Percentiles rank a stretch among this genome's conserved stretches.
Conservation (phyloP, 2,329 filamentous ascomycete genomes). For the Thermothelomyces thermophilus region DNA sequence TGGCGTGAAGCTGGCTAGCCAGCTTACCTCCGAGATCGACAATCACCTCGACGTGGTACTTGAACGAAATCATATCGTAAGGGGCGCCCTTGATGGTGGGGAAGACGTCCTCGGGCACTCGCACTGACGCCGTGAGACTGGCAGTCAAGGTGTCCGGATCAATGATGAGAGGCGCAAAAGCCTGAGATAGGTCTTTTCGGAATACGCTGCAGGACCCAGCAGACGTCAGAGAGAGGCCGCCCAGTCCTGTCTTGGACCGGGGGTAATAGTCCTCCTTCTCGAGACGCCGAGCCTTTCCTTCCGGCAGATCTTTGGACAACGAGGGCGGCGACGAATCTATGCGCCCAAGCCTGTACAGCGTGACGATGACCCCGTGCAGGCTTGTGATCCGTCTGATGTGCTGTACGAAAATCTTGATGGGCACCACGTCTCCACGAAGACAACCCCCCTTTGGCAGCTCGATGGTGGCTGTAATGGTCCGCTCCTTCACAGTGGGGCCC, state of each 20-base stretch:
- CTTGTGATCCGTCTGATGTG: constrained; percentile 89
- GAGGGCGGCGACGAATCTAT: constrained; percentile 68
- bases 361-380: constrained; percentile 86
- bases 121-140: constrained; percentile 73
- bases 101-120: constrained; percentile 84
- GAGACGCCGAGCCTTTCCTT: constrained; percentile 58
- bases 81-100: constrained; percentile 87
- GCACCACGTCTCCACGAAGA: constrained; percentile 75
- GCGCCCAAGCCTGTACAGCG: constrained; percentile 81
- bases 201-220: constrained; percentile 87
- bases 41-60: constrained; percentile 87
- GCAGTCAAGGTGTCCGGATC: constrained; percentile 73
- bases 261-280: constrained; percentile 83
- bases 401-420: constrained; percentile 72
- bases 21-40: constrained; percentile 87
- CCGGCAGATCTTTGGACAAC: constrained; percentile 46
- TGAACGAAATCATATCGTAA: constrained; percentile 90
- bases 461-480: constrained; percentile 79
- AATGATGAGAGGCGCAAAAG: constrained; percentile 80
- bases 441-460: constrained; percentile 78
- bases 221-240: constrained; percentile 78
- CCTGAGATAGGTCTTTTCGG: constrained; percentile 87
- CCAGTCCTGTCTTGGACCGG: constrained; percentile 77
- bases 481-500: constrained; percentile 50
- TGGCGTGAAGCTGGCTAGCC: constrained; percentile 62